Percentiles rank a stretch among this genome's conserved stretches.
Evolutionary conservation across 1,284 basidiomycete species (phyloP).

Genomic region (Moniliella sp.): DNA sequence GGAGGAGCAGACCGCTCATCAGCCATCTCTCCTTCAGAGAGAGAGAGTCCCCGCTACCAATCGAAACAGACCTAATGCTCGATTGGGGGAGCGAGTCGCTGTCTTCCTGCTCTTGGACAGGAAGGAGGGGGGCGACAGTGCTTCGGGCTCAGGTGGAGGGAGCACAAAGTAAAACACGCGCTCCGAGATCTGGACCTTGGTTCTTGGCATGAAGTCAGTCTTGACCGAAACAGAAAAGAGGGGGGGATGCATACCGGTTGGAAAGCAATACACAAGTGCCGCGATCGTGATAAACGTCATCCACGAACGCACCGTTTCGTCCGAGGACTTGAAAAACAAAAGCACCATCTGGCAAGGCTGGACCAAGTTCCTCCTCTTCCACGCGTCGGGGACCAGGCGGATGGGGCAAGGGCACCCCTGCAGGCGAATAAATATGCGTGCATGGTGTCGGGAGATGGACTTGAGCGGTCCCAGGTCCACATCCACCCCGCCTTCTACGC

Average conservation of each 20-base stretch:
- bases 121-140: too few relatives aligned
- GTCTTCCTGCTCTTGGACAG: slow-evolving; percentile 1
- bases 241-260: too few relatives aligned
- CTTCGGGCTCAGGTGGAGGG: slow-evolving; percentile 39
- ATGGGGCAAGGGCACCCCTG: not conserved
- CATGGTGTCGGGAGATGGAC: slow-evolving; percentile 84
- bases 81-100: not conserved
- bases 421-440: slow-evolving; percentile 51
- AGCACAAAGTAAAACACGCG: slow-evolving; percentile 90
- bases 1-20: slow-evolving; percentile 4
- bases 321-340: slow-evolving; percentile 76
- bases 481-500: slow-evolving; percentile 39
- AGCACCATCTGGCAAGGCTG: slow-evolving; percentile 40
- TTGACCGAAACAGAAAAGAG: too few relatives aligned
- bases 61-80: too few relatives aligned
- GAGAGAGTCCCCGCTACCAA: slow-evolving; percentile 7
- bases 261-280: slow-evolving; percentile 52
- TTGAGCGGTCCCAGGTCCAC: slow-evolving; percentile 90
- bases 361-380: too few relatives aligned
- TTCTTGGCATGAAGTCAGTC: slow-evolving; percentile 42
- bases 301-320: slow-evolving; percentile 89
- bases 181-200: slow-evolving; percentile 93
- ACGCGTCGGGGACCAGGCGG: too few relatives aligned
- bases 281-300: slow-evolving; percentile 74
- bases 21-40: slow-evolving; percentile 3